phyloP scores from a whole-genome alignment of 1,284 basidiomycete species.

The Phlebopus sp. region DNA sequence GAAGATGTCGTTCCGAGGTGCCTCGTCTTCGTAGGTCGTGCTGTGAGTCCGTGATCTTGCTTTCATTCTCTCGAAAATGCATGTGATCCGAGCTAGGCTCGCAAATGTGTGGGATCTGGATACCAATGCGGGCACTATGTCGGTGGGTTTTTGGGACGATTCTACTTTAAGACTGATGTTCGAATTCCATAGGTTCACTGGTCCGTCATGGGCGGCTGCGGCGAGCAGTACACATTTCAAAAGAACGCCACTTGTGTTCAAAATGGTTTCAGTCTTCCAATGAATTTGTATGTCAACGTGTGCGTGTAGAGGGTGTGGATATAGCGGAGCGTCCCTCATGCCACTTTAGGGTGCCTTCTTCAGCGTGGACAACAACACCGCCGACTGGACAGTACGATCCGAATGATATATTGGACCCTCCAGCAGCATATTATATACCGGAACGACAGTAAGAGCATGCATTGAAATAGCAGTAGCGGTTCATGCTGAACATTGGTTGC shows the following conservation, averaged over 20 bases:
- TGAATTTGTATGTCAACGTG: conserved; percentile 6
- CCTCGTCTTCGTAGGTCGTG: background rate
- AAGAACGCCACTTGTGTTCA: background rate
- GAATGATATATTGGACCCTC: background rate
- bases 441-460: conserved; percentile 2
- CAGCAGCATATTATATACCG: background rate
- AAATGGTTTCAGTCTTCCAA: conserved; percentile 2
- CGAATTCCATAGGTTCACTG: background rate
- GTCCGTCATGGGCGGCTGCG: conserved; percentile 6
- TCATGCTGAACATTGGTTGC: background rate
- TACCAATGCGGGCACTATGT: conserved; percentile 1
- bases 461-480: background rate
- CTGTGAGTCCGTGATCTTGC: background rate
- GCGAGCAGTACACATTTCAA: background rate
- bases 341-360: background rate
- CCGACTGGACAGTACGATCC: conserved; percentile 2
- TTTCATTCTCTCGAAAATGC: background rate
- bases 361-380: background rate
- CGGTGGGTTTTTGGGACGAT: background rate
- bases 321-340: background rate
- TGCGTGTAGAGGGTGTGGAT: background rate
- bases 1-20: background rate
- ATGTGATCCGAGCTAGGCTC: background rate
- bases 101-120: conserved; percentile 3
- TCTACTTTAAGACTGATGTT: background rate